Evolutionary conservation across 225 moss, liverwort and hornwort genomes (phyloP).

Genomic region (Climacium dendroides): DNA sequence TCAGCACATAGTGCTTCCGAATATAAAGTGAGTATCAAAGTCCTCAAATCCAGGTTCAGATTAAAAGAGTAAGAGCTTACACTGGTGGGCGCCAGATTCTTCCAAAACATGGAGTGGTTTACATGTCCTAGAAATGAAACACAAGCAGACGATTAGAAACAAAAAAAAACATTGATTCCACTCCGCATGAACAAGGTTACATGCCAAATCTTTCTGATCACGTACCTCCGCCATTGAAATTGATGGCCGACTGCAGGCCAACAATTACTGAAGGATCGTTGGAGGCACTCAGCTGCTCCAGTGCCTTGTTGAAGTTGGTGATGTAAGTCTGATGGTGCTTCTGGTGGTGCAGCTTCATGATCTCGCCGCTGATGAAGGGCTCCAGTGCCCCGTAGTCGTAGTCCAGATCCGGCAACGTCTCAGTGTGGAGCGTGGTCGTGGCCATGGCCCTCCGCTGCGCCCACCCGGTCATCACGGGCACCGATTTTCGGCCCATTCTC

Average conservation of each 20-base stretch:
- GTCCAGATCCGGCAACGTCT: conserved; percentile 68
- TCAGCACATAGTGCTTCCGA: neutral
- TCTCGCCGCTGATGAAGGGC: conserved; percentile 79
- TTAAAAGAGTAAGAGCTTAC: conserved; percentile 20
- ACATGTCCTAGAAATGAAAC: conserved; percentile 52
- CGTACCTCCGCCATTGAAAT: conserved; percentile 91
- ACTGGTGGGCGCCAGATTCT: conserved; percentile 69
- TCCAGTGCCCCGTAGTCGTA: conserved; percentile 86
- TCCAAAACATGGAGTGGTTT: conserved; percentile 93
- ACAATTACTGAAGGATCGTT: conserved; percentile 45
- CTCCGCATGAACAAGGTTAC: neutral
- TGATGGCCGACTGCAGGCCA: conserved; percentile 59
- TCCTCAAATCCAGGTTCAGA: neutral
- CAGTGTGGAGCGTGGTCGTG: conserved; percentile 22
- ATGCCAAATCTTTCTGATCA: neutral
- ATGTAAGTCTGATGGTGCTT: conserved; percentile 98
- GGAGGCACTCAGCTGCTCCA: conserved; percentile 55
- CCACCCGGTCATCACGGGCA: conserved; percentile 1
- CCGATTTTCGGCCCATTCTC: conserved; percentile 6
- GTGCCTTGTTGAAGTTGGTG: conserved; percentile 84
- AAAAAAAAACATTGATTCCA: neutral
- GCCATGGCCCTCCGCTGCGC: conserved; percentile 38
- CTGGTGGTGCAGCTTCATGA: conserved; percentile 92
- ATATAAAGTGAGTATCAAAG: neutral
- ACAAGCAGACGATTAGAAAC: neutral